A percentile compares a stretch with the other conserved stretches of the same genome.
Conservation (phyloP, 306 rosid genomes). For the Mimosa bimucronata region DNA sequence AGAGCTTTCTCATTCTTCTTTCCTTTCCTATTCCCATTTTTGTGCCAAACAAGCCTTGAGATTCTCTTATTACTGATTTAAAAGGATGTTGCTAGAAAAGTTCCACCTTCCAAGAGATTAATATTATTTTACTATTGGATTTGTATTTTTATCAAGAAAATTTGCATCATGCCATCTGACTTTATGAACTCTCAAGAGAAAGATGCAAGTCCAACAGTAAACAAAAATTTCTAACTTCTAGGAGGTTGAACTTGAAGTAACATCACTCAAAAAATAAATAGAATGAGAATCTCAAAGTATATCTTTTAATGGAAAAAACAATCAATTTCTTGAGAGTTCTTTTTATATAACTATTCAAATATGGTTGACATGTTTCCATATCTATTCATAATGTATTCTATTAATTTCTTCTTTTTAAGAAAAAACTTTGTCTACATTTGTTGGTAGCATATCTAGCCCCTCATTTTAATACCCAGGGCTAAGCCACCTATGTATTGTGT, state of each 20-base stretch:
- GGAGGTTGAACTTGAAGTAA: neutral
- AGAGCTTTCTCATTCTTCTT: neutral
- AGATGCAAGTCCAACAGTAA: neutral
- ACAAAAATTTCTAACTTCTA: neutral
- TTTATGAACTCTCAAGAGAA: neutral
- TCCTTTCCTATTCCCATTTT: neutral
- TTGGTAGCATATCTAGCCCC: conserved; percentile 39
- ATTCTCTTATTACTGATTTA: neutral
- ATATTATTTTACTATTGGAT: neutral
- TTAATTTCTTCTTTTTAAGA: neutral
- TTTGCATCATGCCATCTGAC: neutral
- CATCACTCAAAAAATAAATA: neutral
- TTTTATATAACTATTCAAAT: neutral
- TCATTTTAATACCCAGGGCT: conserved; percentile 50
- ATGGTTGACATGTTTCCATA: neutral
- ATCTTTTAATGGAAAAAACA: neutral
- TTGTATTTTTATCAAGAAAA: neutral
- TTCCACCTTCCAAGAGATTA: neutral
- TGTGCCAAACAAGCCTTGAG: neutral
- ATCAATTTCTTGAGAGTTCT: neutral
- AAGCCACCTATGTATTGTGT: conserved; percentile 38
- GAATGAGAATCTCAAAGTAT: neutral
- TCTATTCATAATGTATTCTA: neutral
- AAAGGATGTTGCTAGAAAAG: neutral
- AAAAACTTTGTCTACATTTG: neutral